Conservation (phyloP, 179 eudicot genomes). For the Monotropa hypopitys region DNA sequence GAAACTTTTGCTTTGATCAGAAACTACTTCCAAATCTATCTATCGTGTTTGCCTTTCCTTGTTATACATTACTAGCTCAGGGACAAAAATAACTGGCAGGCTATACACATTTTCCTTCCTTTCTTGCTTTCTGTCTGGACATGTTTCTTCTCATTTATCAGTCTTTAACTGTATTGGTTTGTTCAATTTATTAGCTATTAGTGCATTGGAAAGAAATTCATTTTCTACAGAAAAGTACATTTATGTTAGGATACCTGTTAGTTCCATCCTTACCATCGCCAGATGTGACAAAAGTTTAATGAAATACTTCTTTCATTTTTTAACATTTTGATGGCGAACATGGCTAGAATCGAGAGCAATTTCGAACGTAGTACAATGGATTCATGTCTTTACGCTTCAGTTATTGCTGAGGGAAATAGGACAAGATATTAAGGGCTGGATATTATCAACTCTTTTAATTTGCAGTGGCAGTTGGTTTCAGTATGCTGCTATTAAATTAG, state of each 20-base stretch:
- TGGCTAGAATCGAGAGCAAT: background rate
- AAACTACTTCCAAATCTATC: background rate
- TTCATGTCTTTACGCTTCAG: background rate
- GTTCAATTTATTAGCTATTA: background rate
- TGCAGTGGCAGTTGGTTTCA: background rate
- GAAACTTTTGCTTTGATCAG: background rate
- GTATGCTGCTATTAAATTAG: background rate
- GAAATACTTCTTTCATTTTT: background rate
- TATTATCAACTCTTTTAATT: background rate
- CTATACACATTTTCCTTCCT: no score
- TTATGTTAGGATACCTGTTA: background rate
- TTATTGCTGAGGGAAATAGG: background rate
- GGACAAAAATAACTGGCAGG: background rate
- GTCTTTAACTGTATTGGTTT: background rate
- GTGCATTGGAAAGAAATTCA: background rate
- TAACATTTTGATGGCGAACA: background rate
- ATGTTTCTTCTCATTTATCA: background rate
- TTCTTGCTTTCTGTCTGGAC: background rate
- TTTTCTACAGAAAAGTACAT: background rate
- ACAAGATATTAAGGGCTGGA: background rate
- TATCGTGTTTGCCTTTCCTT: background rate
- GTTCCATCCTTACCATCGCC: background rate
- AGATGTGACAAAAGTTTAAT: background rate
- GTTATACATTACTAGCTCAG: background rate
- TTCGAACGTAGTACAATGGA: background rate